A percentile compares a stretch with the other conserved stretches of the same genome.
Evolutionary conservation across 2,329 filamentous ascomycete genomes (phyloP).

Genomic region (Knufia fluminis): DNA sequence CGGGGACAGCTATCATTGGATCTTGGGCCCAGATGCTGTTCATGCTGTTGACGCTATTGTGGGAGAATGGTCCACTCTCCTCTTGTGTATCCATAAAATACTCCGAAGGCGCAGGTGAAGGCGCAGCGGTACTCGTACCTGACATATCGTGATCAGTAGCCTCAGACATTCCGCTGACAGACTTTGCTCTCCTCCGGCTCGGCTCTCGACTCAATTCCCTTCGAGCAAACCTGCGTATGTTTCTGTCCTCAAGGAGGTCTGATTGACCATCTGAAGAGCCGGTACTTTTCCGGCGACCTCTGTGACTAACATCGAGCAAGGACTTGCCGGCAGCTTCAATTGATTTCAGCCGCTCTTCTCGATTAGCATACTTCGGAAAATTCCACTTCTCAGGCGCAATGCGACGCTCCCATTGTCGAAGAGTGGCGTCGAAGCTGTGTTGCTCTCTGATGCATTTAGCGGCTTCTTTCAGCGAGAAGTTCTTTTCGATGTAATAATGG

Average conservation of each 20-base stretch:
- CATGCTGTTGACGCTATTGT: not conserved
- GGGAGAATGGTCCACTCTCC: not conserved
- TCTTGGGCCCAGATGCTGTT: not conserved
- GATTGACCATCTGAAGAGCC: slow-evolving; percentile 14
- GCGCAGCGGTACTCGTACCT: slow-evolving; percentile 3
- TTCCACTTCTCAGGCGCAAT: slow-evolving; percentile 20
- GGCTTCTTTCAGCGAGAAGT: slow-evolving; percentile 20
- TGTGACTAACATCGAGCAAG: slow-evolving; percentile 18
- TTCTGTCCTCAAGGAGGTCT: slow-evolving; percentile 19
- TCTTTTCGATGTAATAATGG: slow-evolving; percentile 19
- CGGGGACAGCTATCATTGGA: not conserved
- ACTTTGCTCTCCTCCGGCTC: not conserved
- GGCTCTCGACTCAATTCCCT: slow-evolving; percentile 18
- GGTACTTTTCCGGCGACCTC: slow-evolving; percentile 17
- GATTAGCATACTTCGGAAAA: slow-evolving; percentile 20
- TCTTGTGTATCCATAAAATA: not conserved
- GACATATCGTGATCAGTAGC: slow-evolving; percentile 5
- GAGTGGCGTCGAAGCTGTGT: slow-evolving; percentile 19
- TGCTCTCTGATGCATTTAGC: slow-evolving; percentile 16
- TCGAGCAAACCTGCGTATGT: slow-evolving; percentile 20
- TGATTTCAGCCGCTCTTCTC: slow-evolving; percentile 18
- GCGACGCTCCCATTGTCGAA: slow-evolving; percentile 22
- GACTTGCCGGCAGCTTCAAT: slow-evolving; percentile 18
- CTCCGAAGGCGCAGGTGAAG: slow-evolving; percentile 5
- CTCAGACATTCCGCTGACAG: slow-evolving; percentile 3